Evolutionary conservation across 352 stramenopile species (phyloP).

Genomic region (Phytophthora parvispora): DNA sequence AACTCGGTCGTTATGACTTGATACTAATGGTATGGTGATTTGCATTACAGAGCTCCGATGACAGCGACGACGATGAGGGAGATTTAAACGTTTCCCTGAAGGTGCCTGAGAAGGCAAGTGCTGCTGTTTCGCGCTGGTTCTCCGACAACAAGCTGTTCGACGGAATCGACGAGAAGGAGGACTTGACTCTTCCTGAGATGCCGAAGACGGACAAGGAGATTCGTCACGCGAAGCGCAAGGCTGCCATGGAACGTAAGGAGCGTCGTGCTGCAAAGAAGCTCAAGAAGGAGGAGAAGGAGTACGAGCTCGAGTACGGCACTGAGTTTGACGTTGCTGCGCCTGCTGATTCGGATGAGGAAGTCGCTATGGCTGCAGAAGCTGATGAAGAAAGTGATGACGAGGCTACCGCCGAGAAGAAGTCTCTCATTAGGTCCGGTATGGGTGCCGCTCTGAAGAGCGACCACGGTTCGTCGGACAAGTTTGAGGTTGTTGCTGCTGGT

Average conservation of each 20-base stretch:
- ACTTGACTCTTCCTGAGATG: slow-evolving; percentile 80
- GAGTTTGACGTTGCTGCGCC: slow-evolving; percentile 75
- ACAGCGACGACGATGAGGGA: slow-evolving; percentile 69
- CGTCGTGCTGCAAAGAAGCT: slow-evolving; percentile 79
- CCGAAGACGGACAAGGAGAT: slow-evolving; percentile 99
- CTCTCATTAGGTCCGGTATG: slow-evolving; percentile 89
- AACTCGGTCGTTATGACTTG: background rate
- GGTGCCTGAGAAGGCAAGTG: slow-evolving; percentile 82
- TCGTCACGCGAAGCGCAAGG: slow-evolving; percentile 97
- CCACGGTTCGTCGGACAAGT: slow-evolving; percentile 31
- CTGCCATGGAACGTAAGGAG: slow-evolving; percentile 94
- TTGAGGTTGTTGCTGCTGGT: slow-evolving; percentile 57
- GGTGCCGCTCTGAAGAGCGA: slow-evolving; percentile 62
- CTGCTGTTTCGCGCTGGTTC: slow-evolving; percentile 86
- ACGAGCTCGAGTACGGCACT: slow-evolving; percentile 81
- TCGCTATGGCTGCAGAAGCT: slow-evolving; percentile 38
- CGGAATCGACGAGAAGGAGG: slow-evolving; percentile 71
- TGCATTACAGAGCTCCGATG: slow-evolving; percentile 81
- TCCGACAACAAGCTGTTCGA: slow-evolving; percentile 89
- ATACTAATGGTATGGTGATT: slow-evolving; percentile 11
- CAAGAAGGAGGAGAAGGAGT: slow-evolving; percentile 89
- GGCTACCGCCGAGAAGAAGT: slow-evolving; percentile 76
- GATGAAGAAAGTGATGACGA: slow-evolving; percentile 68
- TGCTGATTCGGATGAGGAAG: slow-evolving; percentile 54
- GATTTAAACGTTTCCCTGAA: slow-evolving; percentile 81